Conservation (phyloP, 2,329 filamentous ascomycete species). For the Chrysosporium queenslandicum region DNA sequence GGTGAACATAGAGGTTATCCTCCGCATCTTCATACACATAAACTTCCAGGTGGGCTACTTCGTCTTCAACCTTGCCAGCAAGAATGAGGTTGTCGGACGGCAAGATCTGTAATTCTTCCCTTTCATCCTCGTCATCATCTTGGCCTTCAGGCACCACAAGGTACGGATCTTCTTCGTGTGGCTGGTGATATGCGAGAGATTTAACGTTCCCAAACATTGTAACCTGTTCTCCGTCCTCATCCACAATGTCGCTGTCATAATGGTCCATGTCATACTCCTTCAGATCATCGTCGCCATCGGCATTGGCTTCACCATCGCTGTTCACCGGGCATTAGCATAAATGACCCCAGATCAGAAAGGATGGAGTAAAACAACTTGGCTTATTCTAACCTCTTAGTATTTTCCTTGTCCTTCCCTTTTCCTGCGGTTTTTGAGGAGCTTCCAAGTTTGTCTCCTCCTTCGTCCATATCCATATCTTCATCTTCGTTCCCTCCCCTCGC, state of each 20-base stretch:
- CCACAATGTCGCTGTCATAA: constrained; percentile 75
- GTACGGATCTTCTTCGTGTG: constrained; percentile 91
- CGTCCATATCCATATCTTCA: constrained; percentile 31
- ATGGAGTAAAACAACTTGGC: background rate
- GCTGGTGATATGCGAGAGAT: constrained; percentile 84
- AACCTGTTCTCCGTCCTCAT: constrained; percentile 59
- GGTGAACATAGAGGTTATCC: constrained; percentile 97
- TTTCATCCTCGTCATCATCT: constrained; percentile 62
- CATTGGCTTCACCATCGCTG: constrained; percentile 16
- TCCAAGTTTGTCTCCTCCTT: constrained; percentile 20
- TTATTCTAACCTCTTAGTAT: constrained; percentile 16
- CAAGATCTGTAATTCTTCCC: constrained; percentile 86
- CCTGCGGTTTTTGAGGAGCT: constrained; percentile 20
- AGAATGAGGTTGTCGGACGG: constrained; percentile 87
- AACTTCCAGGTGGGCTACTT: constrained; percentile 90
- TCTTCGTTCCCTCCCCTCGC: constrained; percentile 43
- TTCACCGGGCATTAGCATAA: background rate
- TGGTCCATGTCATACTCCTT: constrained; percentile 95
- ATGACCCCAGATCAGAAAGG: background rate
- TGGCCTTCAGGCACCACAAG: constrained; percentile 69
- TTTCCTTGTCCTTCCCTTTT: constrained; percentile 18
- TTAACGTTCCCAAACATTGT: constrained; percentile 94
- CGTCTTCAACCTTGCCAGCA: constrained; percentile 89
- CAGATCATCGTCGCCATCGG: constrained; percentile 68
- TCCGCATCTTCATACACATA: constrained; percentile 94